Evolutionary conservation across 2,329 filamentous ascomycete genomes (phyloP), one percentile per base, ranked within the genome.

Genomic region (Colletotrichum euphorbiae): DNA sequence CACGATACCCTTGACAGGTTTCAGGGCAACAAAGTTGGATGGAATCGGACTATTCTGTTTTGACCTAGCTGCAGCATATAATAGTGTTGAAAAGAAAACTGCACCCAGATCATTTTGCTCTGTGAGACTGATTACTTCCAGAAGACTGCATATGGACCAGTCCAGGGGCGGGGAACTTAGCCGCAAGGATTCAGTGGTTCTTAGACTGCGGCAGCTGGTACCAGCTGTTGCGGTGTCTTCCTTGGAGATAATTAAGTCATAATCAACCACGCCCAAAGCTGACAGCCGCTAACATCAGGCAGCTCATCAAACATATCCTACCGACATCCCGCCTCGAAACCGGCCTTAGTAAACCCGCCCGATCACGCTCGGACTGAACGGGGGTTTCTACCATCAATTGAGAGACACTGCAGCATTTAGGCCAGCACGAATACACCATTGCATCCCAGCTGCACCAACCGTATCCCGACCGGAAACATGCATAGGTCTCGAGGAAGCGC

Each of bases 401-500:
- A 69, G 24, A 50, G 40, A 48, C 24, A 8, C n/a, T 11, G 42
- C 17, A 15, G 61, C 48, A 54, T 51, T 21, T 19, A 60, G 66
- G 48, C 54, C 19, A 55, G 38, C 28, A 60, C 42, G 28, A 17
- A 48, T 17, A 33, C 17, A 60, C 17, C 15, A 67, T 31, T 19
- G 51, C 45, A 57, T 43, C 28, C 52, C 61, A 51, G 46, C 66
- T 69, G 66, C 55, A 67, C 59, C 60, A 43, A 33, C 24, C 19
- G 38, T 55, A 45, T 24, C 40, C 54, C 55, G 36, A 36, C n/a
- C 54, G 40, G 54, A 38, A 64, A n/a, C 67, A 85, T 85, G 83
- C 79, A 83, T 67, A 78, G 79, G 72, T 78, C 81, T 72, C 82
- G 78, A 74, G 77, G 80, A 74, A 78, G 78, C 67, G 76, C 76